Evolutionary conservation across 2,329 filamentous ascomycete genomes (phyloP).

Genomic region (Sphaerulina vaccinii): DNA sequence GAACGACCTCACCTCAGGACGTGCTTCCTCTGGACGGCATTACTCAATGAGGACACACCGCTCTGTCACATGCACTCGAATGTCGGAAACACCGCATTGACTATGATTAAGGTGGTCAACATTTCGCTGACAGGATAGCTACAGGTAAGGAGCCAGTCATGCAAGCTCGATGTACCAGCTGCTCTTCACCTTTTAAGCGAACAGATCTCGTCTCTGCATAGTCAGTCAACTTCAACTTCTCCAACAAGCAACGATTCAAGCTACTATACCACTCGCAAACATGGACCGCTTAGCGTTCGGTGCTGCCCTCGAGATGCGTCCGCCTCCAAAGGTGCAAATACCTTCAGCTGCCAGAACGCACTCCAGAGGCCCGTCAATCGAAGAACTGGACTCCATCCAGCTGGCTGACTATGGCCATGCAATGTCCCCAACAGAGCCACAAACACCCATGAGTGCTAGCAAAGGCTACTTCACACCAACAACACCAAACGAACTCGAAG

Average conservation of each 20-base stretch:
- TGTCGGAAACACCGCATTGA: neutral
- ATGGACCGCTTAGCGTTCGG: neutral
- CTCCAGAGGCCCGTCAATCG: constrained; percentile 23
- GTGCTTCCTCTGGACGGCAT: neutral
- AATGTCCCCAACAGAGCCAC: neutral
- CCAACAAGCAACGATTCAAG: neutral
- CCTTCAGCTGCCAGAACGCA: constrained; percentile 10
- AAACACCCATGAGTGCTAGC: neutral
- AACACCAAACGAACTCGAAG: constrained; percentile 50
- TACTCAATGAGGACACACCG: neutral
- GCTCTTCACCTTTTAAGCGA: neutral
- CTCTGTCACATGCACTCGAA: neutral
- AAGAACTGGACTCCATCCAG: constrained; percentile 32
- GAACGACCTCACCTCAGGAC: neutral
- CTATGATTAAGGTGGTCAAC: neutral
- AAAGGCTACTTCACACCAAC: constrained; percentile 35
- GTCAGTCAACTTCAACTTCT: neutral
- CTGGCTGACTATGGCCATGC: constrained; percentile 26
- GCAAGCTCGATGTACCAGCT: neutral
- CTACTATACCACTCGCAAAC: neutral
- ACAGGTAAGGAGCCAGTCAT: neutral
- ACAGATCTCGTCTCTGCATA: neutral
- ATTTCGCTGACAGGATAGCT: neutral
- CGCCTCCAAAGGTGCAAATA: neutral
- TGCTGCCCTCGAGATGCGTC: neutral